Evolutionary conservation across 2,329 filamentous ascomycete genomes (phyloP), one percentile per base, ranked within the genome.

Genomic region (Immersiporthe knoxdaviesiana): DNA sequence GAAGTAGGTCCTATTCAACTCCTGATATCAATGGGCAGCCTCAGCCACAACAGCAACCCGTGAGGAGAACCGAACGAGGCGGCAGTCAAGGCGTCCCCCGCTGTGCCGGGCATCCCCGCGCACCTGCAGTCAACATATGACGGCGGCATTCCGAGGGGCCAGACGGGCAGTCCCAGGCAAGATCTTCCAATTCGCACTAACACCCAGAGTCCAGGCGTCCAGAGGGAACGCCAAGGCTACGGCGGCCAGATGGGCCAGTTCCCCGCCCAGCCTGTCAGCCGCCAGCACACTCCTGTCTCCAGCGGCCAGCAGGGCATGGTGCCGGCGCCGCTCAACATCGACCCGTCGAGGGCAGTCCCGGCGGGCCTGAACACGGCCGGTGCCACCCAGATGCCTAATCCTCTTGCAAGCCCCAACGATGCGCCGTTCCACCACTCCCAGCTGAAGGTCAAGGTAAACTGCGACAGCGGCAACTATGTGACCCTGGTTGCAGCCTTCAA

Each of bases 401-500:
- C 70, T 35, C 66, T 50, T 32, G 73, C 11, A 69, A 64, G 41
- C 12, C 70, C 73, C 62, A 82, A 79, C 78, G 76, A 94, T 32
- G 76, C 87, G 74, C 84, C 81, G 32, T 78, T 86, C 63, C 88
- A 85, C 60, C 88, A 85, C 59, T 90, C 92, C 10, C 96, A 98
- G 77, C 86, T 99, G 65, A 98, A 97, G 81, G 94, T 97, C 64
- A 97, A 97, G 78, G 94, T 99, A 68, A 95, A 95, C 76, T 97
- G 93, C 77, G 93, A 96, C 70, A 83, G 80, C 60, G 91, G 92
- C 61, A 96, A 94, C 77, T 97, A 97, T 74, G 91, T 97, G 70
- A 97, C 95, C 0, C 86, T 99, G n/a, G 95, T 99, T 14, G 97
- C 97, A 56, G 92, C 93, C 41, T 97, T 93, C 80, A 97, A 97